Conservation (phyloP, 2,329 filamentous ascomycete species). For the Clarireedia sp. region DNA sequence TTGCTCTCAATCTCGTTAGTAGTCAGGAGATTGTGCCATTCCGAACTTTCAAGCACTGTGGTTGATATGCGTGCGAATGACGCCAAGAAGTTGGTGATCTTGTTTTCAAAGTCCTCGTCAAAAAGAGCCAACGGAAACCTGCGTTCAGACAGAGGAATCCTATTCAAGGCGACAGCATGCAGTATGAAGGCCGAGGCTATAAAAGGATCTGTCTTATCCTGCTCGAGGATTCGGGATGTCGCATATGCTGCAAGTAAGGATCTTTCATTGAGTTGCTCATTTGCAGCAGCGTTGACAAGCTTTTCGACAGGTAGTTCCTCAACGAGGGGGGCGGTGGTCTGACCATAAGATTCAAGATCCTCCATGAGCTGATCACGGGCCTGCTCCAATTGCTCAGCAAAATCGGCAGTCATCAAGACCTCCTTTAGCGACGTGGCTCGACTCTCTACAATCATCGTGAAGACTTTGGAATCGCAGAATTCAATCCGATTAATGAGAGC, state of each 20-base stretch:
- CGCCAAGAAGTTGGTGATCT: slow-evolving; percentile 33
- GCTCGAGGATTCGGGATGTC: slow-evolving; percentile 28
- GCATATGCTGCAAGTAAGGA: slow-evolving; percentile 24
- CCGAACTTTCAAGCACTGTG: slow-evolving; percentile 30
- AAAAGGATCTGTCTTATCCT: slow-evolving; percentile 23
- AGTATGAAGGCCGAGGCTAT: slow-evolving; percentile 35
- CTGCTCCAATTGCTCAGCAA: slow-evolving; percentile 13
- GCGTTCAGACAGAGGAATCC: slow-evolving; percentile 34
- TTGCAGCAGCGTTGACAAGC: slow-evolving; percentile 15
- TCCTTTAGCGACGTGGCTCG: slow-evolving; percentile 18
- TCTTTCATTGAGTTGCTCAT: slow-evolving; percentile 30
- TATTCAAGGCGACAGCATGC: slow-evolving; percentile 35
- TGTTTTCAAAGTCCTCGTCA: slow-evolving; percentile 26
- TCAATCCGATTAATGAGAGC: slow-evolving; percentile 57
- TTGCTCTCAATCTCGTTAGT: slow-evolving; percentile 32
- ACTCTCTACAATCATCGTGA: slow-evolving; percentile 40
- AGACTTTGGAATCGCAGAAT: slow-evolving; percentile 45
- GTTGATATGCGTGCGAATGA: slow-evolving; percentile 31
- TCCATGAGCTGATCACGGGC: slow-evolving; percentile 9
- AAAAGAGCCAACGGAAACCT: slow-evolving; percentile 30
- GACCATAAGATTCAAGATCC: background rate
- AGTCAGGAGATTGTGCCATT: slow-evolving; percentile 20
- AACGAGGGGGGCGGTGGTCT: background rate
- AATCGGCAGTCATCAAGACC: slow-evolving; percentile 12
- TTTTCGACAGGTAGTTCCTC: slow-evolving; percentile 11